phyloP scores from a whole-genome alignment of 2,329 filamentous ascomycete species.

The Thelonectria olida region DNA sequence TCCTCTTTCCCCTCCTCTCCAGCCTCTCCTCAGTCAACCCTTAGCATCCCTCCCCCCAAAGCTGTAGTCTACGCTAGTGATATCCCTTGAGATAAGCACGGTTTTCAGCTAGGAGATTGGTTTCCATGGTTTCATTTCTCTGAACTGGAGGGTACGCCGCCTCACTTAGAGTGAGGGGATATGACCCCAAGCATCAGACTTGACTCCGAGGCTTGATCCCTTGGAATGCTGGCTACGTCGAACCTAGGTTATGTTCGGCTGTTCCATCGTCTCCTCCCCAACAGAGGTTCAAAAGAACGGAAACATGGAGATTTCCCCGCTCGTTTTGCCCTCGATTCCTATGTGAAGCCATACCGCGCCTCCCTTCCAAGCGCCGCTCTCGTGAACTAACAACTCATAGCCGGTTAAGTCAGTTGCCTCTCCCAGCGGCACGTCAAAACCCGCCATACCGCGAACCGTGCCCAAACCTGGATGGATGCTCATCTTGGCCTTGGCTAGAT shows the following conservation, averaged over 20 bases:
- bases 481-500: not conserved
- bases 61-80: constrained; percentile 8
- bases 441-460: not conserved
- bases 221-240: constrained; percentile 8
- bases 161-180: not conserved
- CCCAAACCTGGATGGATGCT: not conserved
- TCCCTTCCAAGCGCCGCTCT: not conserved
- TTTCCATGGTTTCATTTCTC: constrained; percentile 4
- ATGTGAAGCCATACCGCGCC: constrained; percentile 2
- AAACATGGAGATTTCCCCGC: constrained; percentile 24
- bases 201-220: constrained; percentile 6
- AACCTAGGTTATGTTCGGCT: constrained; percentile 31
- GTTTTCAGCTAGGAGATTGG: constrained; percentile 20
- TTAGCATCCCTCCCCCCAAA: constrained; percentile 5
- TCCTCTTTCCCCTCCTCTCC: not conserved
- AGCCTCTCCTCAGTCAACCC: not conserved
- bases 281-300: constrained; percentile 14
- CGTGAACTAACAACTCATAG: not conserved
- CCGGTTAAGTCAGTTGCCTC: not conserved
- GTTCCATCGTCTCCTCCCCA: constrained; percentile 10
- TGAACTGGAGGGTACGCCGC: constrained; percentile 11
- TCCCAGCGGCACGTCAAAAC: not conserved
- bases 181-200: constrained; percentile 11
- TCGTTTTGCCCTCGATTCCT: not conserved
- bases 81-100: constrained; percentile 20